Evolutionary conservation across 1,284 basidiomycete species (phyloP), one percentile per base, ranked within the genome.

Genomic region (Cryptococcus wingfieldii): DNA sequence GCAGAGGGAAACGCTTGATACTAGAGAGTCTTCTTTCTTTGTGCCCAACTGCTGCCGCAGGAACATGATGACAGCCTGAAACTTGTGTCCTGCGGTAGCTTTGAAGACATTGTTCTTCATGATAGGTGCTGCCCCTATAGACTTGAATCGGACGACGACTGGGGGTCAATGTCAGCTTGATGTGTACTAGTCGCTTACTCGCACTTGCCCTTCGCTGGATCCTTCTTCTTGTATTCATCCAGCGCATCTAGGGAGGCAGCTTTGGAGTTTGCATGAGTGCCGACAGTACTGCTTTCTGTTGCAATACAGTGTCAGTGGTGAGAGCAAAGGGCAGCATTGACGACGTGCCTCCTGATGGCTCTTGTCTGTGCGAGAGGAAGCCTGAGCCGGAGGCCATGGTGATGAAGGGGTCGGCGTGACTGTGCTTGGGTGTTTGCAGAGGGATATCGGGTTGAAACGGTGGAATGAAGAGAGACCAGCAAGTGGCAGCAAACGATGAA

Each of bases 21-120:
- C 94, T 72, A 98, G 77, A 0, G 92, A 86, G 67, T 97, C 95
- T 0, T 86, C 84, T 9, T 85, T 80, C 74, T 92, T 94, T 85
- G 89, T 90, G 9, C 87, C 88, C 46, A 98, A 77, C 73, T 98
- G 92, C 68, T 87, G 92, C 55, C 94, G 80, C 74, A 98, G 72
- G 72, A 98, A 98, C 65, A 91, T 87, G 49, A 96, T 94, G 54
- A 98, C 95, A 1, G 92, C 89, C 72, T 96, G 92, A 71, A 98
- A 98, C 53, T 88, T 83, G 76, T 97, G 95, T 47, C 88, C 88
- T 5, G 93, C 89, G 0, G 92, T 94, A 65, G 98, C 95, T 80
- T 95, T 95, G 84, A 93, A 97, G 72, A 95, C 89, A 78, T 97
- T 97, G 79, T 95, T 89, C 79, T 89, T 95, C 93, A 98, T 96